These are phyloP conservation scores for Daldinia vernicosa DNA, from an alignment of 495 filamentous ascomycete genomes.

Conservation along the genomic window DNA sequence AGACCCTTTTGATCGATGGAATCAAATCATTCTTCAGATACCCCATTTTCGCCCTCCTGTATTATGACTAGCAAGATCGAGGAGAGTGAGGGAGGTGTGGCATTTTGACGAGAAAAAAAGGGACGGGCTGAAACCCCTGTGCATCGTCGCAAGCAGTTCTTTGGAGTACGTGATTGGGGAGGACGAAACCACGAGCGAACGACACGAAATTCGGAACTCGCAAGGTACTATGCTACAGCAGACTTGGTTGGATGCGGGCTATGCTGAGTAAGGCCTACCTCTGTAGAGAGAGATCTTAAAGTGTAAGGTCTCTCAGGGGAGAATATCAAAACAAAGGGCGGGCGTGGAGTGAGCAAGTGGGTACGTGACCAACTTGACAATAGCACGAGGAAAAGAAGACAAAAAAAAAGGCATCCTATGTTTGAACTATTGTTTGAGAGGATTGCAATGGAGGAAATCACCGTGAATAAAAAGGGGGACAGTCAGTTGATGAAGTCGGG, in stretches of 20 bases:
- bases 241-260: constrained; percentile 5
- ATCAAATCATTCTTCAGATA: constrained; percentile 43
- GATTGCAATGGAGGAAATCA: constrained; percentile 13
- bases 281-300: neutral
- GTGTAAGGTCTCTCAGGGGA: constrained; percentile 1
- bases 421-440: neutral
- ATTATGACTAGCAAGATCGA: constrained; percentile 33
- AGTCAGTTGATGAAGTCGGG: constrained; percentile 21
- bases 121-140: constrained; percentile 10
- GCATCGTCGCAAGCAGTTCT: constrained; percentile 16
- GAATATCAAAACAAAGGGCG: constrained; percentile 12
- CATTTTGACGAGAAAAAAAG: constrained; percentile 33
- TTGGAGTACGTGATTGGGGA: constrained; percentile 9
- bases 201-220: constrained; percentile 27
- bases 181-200: constrained; percentile 34
- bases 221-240: constrained; percentile 20
- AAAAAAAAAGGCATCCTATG: neutral
- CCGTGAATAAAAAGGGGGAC: constrained; percentile 9
- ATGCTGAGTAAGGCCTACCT: constrained; percentile 2
- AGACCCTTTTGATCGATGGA: constrained; percentile 36
- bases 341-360: constrained; percentile 25
- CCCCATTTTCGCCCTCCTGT: constrained; percentile 41
- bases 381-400: constrained; percentile 6
- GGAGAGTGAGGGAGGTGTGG: constrained; percentile 39
- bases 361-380: constrained; percentile 22